Evolutionary conservation across 176 grass and related monocot species (phyloP).

Genomic region (Triticum aestivum): DNA sequence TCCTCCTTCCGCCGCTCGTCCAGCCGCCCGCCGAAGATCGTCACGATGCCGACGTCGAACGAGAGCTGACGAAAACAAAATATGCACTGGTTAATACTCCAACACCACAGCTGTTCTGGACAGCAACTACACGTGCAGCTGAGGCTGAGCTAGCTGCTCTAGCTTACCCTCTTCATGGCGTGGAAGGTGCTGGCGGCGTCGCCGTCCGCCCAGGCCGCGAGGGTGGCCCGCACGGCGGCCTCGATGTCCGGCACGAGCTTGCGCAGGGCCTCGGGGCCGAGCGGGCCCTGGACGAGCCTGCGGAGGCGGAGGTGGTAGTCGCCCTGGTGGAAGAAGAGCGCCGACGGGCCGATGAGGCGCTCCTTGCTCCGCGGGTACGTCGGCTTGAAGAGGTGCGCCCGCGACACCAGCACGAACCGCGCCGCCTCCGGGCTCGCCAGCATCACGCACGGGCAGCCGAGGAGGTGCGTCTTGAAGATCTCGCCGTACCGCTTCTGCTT

Average conservation of each 20-base stretch:
- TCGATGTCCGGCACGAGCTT: conserved; percentile 64
- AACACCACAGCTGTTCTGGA: background rate
- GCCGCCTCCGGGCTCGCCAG: conserved; percentile 96
- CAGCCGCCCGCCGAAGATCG: conserved; percentile 64
- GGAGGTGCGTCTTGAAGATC: conserved; percentile 84
- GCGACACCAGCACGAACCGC: conserved; percentile 78
- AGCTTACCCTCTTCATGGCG: conserved; percentile 72
- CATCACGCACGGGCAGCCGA: conserved; percentile 97
- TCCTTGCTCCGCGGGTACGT: conserved; percentile 97
- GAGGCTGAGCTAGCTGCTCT: background rate
- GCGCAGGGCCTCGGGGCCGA: conserved; percentile 65
- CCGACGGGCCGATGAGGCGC: conserved; percentile 78
- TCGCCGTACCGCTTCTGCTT: conserved; percentile 90
- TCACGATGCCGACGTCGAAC: conserved; percentile 77
- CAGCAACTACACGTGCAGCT: background rate
- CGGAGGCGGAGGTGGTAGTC: conserved; percentile 82
- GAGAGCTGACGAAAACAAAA: conserved; percentile 53
- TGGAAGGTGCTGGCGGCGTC: conserved; percentile 48
- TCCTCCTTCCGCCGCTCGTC: conserved; percentile 52
- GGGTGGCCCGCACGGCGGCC: conserved; percentile 35
- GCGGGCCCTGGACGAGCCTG: conserved; percentile 64
- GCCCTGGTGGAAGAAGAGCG: conserved; percentile 98
- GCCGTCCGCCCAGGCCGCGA: conserved; percentile 49
- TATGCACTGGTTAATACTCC: background rate
- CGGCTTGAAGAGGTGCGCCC: conserved; percentile 77